These are phyloP conservation scores for Babesia microti DNA, from an alignment of 169 alveolate genomes.

Conservation along the genomic window DNA sequence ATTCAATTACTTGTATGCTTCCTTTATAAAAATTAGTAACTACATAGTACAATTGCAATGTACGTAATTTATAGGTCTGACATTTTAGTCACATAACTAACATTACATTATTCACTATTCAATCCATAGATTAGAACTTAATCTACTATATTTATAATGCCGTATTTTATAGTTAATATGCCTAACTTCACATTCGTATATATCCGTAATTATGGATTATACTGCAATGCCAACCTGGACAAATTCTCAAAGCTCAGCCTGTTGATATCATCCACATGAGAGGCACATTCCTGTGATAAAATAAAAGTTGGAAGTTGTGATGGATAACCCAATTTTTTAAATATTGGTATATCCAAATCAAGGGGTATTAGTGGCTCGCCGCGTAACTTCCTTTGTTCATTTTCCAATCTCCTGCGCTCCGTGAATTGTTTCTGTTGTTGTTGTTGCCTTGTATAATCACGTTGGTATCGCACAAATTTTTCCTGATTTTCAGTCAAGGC, in stretches of 20 bases:
- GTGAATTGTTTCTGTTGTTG: slow-evolving; percentile 67
- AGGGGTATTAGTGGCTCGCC: slow-evolving; percentile 70
- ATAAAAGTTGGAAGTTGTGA: slow-evolving; percentile 45
- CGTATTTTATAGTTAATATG: too few relatives aligned
- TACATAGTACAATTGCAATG: too few relatives aligned
- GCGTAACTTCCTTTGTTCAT: slow-evolving; percentile 65
- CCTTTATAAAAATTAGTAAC: too few relatives aligned
- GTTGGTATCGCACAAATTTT: slow-evolving; percentile 55
- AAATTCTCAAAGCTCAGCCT: slow-evolving; percentile 45
- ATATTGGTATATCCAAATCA: slow-evolving; percentile 33
- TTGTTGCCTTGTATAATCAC: slow-evolving; percentile 63
- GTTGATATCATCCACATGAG: slow-evolving; percentile 36
- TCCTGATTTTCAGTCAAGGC: slow-evolving; percentile 66
- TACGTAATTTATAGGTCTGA: too few relatives aligned
- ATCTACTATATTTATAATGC: too few relatives aligned
- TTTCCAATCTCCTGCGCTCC: slow-evolving; percentile 67
- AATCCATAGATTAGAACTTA: too few relatives aligned
- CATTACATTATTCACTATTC: too few relatives aligned
- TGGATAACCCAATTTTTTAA: slow-evolving; percentile 42
- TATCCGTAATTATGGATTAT: too few relatives aligned
- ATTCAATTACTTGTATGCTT: too few relatives aligned
- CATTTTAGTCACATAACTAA: too few relatives aligned
- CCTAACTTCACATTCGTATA: too few relatives aligned
- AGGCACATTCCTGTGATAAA: slow-evolving; percentile 45
- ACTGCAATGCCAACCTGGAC: slow-evolving; percentile 44